A percentile compares a stretch with the other conserved stretches of the same genome.
These are phyloP conservation scores for Schizochytrium sp. DNA, from an alignment of 108 stramenopile species.

Conservation along the genomic window DNA sequence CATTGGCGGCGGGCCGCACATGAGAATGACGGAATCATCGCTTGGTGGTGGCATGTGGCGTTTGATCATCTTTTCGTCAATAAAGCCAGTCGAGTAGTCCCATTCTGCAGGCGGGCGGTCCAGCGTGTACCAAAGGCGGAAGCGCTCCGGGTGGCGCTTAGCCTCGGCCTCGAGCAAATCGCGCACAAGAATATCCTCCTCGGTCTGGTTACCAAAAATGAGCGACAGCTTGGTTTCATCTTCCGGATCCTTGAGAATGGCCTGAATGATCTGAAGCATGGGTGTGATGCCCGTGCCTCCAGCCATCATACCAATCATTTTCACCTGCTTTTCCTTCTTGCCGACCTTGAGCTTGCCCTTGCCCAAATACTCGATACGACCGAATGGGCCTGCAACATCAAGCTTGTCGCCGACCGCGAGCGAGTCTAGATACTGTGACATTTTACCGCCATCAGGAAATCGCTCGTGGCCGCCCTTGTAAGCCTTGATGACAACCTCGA, in stretches of 20 bases:
- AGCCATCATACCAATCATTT: conserved; percentile 79
- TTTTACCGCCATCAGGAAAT: conserved; percentile 37
- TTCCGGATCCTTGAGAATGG: conserved; percentile 68
- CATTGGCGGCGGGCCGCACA: conserved; percentile 98
- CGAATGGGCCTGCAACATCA: conserved; percentile 69
- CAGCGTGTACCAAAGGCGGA: conserved; percentile 85
- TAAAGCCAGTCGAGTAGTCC: conserved; percentile 73
- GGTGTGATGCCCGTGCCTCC: conserved; percentile 97
- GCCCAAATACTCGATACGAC: conserved; percentile 82
- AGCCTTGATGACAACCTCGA: conserved; percentile 63
- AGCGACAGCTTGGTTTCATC: conserved; percentile 75
- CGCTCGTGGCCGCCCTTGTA: conserved; percentile 36
- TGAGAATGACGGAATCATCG: conserved; percentile 66
- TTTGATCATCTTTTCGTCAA: conserved; percentile 66
- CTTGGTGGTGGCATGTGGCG: conserved; percentile 60
- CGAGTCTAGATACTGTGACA: conserved; percentile 17
- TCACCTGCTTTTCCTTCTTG: conserved; percentile 55
- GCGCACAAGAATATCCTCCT: conserved; percentile 78
- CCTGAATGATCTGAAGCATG: conserved; percentile 81
- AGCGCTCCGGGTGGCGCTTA: conserved; percentile 62
- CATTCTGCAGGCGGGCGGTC: conserved; percentile 9
- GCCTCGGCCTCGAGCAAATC: conserved; percentile 80
- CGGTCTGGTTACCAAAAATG: conserved; percentile 81
- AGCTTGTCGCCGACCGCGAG: conserved; percentile 40
- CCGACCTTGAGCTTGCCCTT: conserved; percentile 77